Percentiles rank a stretch among this genome's conserved stretches.
These are phyloP conservation scores for Dimocarpus longan DNA, from an alignment of 345 rosid species.

Conservation along the genomic window DNA sequence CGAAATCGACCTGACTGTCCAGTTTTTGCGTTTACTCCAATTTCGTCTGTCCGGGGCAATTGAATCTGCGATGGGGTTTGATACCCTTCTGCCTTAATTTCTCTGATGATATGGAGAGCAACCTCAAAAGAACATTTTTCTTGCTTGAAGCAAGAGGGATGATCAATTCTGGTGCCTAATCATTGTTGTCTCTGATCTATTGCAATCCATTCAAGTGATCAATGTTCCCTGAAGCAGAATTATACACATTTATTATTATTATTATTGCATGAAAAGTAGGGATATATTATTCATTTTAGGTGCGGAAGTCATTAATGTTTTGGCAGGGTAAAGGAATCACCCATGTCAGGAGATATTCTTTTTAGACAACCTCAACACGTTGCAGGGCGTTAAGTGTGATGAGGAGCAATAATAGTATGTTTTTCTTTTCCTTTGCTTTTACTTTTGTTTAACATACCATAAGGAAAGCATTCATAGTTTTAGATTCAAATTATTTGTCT, in stretches of 20 bases:
- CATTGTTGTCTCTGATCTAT: constrained; percentile 33
- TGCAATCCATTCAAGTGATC: constrained; percentile 28
- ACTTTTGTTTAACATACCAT: not conserved
- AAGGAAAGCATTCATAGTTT: not conserved
- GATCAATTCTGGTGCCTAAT: constrained; percentile 33
- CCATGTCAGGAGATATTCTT: not conserved
- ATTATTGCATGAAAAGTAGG: not conserved
- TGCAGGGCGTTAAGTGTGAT: not conserved
- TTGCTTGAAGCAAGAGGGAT: constrained; percentile 31
- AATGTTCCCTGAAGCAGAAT: constrained; percentile 23
- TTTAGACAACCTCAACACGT: not conserved
- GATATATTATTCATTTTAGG: not conserved
- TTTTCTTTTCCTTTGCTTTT: not conserved
- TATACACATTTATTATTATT: not conserved
- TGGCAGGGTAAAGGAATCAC: constrained; percentile 16
- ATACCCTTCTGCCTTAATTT: constrained; percentile 30
- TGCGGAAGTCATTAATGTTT: constrained; percentile 3
- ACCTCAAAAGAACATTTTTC: constrained; percentile 22
- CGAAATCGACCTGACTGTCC: constrained; percentile 34
- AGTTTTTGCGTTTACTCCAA: constrained; percentile 34
- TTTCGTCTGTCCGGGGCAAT: constrained; percentile 4
- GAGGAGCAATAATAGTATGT: constrained; percentile 3
- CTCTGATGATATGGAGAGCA: constrained; percentile 32
- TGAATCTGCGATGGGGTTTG: constrained; percentile 38
- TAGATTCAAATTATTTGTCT: not conserved